A percentile compares a stretch with the other conserved stretches of the same genome.
Conservation (phyloP, 2,329 filamentous ascomycete genomes). For the Xylaria polymorpha region DNA sequence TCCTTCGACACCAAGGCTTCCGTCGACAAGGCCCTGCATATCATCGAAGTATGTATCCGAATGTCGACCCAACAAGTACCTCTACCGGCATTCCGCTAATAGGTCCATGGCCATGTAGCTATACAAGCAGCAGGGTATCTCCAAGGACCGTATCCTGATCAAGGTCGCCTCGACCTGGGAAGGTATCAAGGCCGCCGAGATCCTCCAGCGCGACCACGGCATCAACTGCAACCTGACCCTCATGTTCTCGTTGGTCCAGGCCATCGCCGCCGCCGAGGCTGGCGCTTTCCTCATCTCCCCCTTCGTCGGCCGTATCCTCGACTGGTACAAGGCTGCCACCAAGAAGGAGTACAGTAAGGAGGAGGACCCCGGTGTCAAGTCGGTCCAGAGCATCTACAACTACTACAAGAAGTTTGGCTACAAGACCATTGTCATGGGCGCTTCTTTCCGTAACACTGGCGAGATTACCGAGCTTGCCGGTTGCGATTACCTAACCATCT, state of each 20-base stretch:
- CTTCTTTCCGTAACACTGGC: conserved; percentile 94
- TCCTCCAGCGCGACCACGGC: conserved; percentile 93
- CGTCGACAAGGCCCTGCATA: conserved; percentile 94
- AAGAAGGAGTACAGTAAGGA: conserved; percentile 92
- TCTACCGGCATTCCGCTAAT: conserved; percentile 26
- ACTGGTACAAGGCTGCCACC: conserved; percentile 97
- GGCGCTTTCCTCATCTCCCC: conserved; percentile 97
- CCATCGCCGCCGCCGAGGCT: conserved; percentile 95
- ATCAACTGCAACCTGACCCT: conserved; percentile 99
- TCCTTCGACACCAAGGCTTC: conserved; percentile 95
- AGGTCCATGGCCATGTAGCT: conserved; percentile 66
- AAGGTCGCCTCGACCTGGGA: conserved; percentile 99
- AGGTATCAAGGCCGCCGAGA: conserved; percentile 98
- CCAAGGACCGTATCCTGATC: conserved; percentile 95
- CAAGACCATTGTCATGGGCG: conserved; percentile 99
- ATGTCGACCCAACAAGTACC: neutral
- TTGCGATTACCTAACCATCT: conserved; percentile 98
- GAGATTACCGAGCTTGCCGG: conserved; percentile 99
- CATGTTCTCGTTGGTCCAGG: conserved; percentile 96
- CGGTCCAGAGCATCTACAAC: conserved; percentile 95
- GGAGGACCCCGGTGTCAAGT: conserved; percentile 96
- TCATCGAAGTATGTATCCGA: conserved; percentile 82
- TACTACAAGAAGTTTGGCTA: conserved; percentile 99
- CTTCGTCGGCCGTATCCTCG: conserved; percentile 98
- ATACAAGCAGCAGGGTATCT: conserved; percentile 91